Percentiles rank a stretch among this genome's conserved stretches.
phyloP scores from a whole-genome alignment of 345 rosid genomes.

The Ailanthus altissimus region DNA sequence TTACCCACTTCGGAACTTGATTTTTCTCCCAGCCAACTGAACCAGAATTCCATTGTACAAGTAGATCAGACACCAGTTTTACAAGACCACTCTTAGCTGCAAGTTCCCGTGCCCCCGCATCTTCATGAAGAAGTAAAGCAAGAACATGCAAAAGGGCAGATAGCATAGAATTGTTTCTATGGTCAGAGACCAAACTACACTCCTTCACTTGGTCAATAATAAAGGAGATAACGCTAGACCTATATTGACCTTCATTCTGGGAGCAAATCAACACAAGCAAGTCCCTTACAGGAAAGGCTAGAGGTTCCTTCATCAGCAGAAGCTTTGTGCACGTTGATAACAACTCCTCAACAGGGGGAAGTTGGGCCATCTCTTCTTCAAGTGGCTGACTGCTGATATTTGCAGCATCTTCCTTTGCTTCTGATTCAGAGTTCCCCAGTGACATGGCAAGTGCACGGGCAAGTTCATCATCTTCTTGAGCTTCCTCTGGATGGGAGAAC shows the following conservation, averaged over 20 bases:
- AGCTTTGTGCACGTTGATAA: conserved; percentile 81
- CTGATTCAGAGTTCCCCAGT: conserved; percentile 83
- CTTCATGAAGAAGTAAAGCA: conserved; percentile 91
- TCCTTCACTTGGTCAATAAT: conserved; percentile 71
- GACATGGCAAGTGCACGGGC: conserved; percentile 99
- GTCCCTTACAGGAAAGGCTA: conserved; percentile 89
- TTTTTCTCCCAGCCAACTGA: conserved; percentile 47
- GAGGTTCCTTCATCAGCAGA: conserved; percentile 85
- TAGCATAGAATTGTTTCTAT: conserved; percentile 50
- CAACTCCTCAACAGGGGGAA: conserved; percentile 89
- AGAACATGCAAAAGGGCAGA: conserved; percentile 82
- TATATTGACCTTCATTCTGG: conserved; percentile 80
- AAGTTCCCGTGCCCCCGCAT: conserved; percentile 78
- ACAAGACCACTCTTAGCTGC: conserved; percentile 74
- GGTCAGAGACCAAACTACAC: conserved; percentile 53
- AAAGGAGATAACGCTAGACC: conserved; percentile 74
- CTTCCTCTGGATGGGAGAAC: conserved; percentile 89
- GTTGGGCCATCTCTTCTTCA: conserved; percentile 77
- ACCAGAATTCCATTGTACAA: conserved; percentile 72
- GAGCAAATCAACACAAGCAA: conserved; percentile 82
- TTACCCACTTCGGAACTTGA: conserved; percentile 87
- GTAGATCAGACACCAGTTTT: conserved; percentile 68
- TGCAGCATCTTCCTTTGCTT: conserved; percentile 59
- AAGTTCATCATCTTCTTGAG: conserved; percentile 95
- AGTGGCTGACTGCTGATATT: conserved; percentile 46